phyloP scores from a whole-genome alignment of 2,329 filamentous ascomycete species.

The Daldinia eschscholtzii region DNA sequence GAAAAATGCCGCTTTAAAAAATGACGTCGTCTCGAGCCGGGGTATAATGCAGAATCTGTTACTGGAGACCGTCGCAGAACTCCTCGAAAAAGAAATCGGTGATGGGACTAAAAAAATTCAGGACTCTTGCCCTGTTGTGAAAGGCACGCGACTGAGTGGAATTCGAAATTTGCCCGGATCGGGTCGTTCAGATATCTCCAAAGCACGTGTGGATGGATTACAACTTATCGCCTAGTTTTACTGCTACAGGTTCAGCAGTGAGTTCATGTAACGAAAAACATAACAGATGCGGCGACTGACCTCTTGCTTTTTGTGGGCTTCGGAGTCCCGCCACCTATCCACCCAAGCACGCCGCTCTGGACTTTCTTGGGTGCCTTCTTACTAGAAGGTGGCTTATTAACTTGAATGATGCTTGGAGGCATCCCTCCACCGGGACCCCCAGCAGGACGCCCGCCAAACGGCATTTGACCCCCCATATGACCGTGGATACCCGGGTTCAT shows the following conservation, averaged over 20 bases:
- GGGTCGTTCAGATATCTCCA: constrained; percentile 12
- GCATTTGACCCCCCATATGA: constrained; percentile 44
- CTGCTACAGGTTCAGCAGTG: constrained; percentile 20
- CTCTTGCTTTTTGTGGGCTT: constrained; percentile 50
- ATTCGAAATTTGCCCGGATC: constrained; percentile 22
- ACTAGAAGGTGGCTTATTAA: constrained; percentile 41
- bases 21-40: constrained; percentile 46
- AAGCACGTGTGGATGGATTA: not conserved
- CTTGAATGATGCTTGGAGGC: constrained; percentile 46
- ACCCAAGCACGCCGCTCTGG: constrained; percentile 51
- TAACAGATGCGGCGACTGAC: constrained; percentile 43
- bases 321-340: constrained; percentile 50
- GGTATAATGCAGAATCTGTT: constrained; percentile 53
- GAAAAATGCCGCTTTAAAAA: constrained; percentile 46
- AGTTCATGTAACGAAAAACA: constrained; percentile 29
- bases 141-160: constrained; percentile 20
- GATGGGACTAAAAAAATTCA: constrained; percentile 22
- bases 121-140: constrained; percentile 9
- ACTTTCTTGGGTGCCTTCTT: constrained; percentile 48
- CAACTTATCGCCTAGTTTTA: constrained; percentile 32
- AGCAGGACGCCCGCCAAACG: constrained; percentile 2
- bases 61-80: constrained; percentile 42
- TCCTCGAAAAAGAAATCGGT: constrained; percentile 37
- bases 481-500: constrained; percentile 60
- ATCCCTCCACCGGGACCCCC: not conserved